phyloP scores from a whole-genome alignment of 2,329 filamentous ascomycete genomes.

The Trichoderma atroviride region DNA sequence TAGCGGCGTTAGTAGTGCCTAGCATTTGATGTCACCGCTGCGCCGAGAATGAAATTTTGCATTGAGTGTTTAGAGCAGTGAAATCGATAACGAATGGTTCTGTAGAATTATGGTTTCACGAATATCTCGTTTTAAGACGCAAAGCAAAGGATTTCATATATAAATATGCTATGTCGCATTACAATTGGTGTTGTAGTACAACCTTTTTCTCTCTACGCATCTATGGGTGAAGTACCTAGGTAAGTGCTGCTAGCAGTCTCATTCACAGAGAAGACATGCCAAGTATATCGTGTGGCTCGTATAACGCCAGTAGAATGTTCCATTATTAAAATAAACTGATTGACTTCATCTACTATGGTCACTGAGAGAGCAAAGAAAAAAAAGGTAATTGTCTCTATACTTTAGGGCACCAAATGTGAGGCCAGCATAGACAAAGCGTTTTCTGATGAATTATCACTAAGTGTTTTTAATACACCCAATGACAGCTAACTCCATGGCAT shows the following conservation, averaged over 20 bases:
- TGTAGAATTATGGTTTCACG: not conserved
- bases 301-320: no score
- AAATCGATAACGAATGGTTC: not conserved
- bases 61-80: not conserved
- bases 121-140: not conserved
- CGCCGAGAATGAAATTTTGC: not conserved
- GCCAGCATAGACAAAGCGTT: no score
- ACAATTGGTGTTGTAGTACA: not conserved
- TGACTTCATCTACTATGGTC: rapidly evolving
- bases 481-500: no score
- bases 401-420: no score
- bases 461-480: no score
- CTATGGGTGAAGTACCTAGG: not conserved
- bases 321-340: no score
- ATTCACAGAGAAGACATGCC: not conserved
- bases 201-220: not conserved
- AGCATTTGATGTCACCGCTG: not conserved
- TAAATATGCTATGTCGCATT: not conserved
- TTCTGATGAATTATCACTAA: no score
- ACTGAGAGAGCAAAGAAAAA: no score
- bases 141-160: no score
- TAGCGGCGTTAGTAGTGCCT: not conserved
- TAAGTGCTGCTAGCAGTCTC: not conserved
- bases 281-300: no score
- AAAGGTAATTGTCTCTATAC: no score